Conservation (phyloP, 2,329 filamentous ascomycete genomes). For the Sclerotinia subarctica region DNA sequence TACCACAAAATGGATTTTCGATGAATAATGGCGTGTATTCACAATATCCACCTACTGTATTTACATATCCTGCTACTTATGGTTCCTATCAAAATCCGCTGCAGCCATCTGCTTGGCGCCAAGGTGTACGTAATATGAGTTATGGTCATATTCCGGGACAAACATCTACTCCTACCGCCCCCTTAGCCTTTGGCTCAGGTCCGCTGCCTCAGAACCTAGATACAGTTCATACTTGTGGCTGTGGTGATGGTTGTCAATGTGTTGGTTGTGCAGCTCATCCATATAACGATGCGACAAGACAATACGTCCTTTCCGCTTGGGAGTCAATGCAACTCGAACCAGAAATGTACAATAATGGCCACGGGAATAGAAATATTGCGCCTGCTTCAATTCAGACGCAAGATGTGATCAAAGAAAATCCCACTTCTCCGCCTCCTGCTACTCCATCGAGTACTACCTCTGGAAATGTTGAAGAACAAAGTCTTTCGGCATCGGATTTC, state of each 20-base stretch:
- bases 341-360: constrained; percentile 27
- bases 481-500: constrained; percentile 49
- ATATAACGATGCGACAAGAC: constrained; percentile 61
- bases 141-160: constrained; percentile 40
- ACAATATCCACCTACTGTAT: constrained; percentile 43
- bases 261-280: constrained; percentile 66
- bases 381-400: constrained; percentile 17
- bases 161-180: constrained; percentile 19
- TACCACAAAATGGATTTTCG: constrained; percentile 33
- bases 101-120: constrained; percentile 52
- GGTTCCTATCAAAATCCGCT: constrained; percentile 55
- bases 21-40: constrained; percentile 28
- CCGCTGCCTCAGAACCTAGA: constrained; percentile 38
- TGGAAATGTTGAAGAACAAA: constrained; percentile 47
- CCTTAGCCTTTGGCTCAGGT: constrained; percentile 36
- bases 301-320: constrained; percentile 50
- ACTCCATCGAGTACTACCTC: constrained; percentile 36
- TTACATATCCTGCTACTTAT: constrained; percentile 53
- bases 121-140: constrained; percentile 44
- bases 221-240: constrained; percentile 52
- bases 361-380: constrained; percentile 8
- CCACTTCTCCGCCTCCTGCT: constrained; percentile 32
- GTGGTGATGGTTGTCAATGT: constrained; percentile 64
- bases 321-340: constrained; percentile 31
- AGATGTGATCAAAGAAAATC: constrained; percentile 9